Base-by-base conservation (phyloP, 768 basidiomycete genomes). In the Psilocybe sp. region DNA sequence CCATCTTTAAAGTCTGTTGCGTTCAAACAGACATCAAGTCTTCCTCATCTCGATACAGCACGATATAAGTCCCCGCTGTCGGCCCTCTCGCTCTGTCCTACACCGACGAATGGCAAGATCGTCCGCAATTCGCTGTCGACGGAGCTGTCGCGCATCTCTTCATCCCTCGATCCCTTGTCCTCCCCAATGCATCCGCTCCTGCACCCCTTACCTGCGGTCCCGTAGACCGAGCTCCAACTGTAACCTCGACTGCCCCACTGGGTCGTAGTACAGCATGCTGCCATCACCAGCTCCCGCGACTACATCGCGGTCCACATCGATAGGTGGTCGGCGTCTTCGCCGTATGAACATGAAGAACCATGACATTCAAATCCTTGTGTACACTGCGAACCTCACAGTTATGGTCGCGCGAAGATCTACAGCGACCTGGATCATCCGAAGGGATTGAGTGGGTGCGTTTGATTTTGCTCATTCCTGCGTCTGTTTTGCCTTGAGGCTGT, bases 211-310 rank as follows among this genome's bases (percentile, higher is more conserved):
- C n/a, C n/a, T n/a, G n/a, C n/a, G n/a, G n/a, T n/a, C n/a, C n/a
- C n/a, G n/a, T n/a, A n/a, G n/a, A n/a, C n/a, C n/a, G n/a, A n/a
- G n/a, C n/a, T n/a, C n/a, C 62, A 93, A 90, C 67, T 91, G 87
- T 70, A 92, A 94, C 66, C 71, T 96, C 36, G 94, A 98, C 65
- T 85, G 92, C 16, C 93, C 92, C 4, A 87, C 88, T 8, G 85
- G 89, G 4, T 86, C 84, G 14, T 87, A 94, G 65, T 92, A 95
- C 67, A 94, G 94, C 48, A 92, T 92, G 68, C 79, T 83, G 0
- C 84, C 89, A 14, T 89, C 39, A 85, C 96, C 63, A 75, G 75
- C 53, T 81, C 87, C 56, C 74, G 77, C 6, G 89, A 91, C 67
- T 93, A 89, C 63, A 85, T 85, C 51, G 85, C 87, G 13, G 76